Base-by-base conservation (phyloP, 768 basidiomycete species). In the Pleurotus pulmonarius region DNA sequence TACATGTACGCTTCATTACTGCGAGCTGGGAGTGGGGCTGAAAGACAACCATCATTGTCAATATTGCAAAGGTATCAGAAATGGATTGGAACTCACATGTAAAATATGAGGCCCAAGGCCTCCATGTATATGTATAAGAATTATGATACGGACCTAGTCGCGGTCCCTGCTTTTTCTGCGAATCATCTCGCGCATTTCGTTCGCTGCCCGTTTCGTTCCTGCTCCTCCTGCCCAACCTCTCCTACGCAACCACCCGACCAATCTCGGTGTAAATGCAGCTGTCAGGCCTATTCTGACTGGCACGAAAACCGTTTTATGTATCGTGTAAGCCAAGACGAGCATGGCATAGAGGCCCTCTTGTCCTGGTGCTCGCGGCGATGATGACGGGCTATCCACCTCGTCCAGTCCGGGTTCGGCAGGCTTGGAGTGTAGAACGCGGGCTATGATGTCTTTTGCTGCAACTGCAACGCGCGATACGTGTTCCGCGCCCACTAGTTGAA, bases 251-350 rank as follows among this genome's bases (percentile, higher is more conserved):
- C 92, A 96, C 16, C 80, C 78, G 3, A 97, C 94, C n/a, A 98
- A 69, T 60, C 79, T 80, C 0, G 94, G 94, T 0, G 94, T 96
- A 51, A 91, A 73, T 1, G 85, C 86, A 1, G 91, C 93, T 0
- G 96, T 98, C 59, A 95, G 71, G 0, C 94, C 97, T 0, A 97
- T 83, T 40, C 97, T 78, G 20, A 99, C 70, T 7, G 97, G 97
- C 18, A 98, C 68, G 66, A 98, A 90, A 1, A 93, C 65, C 0
- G 92, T 96, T 75, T 99, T 99, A 82, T 99, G 97, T 52, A 99
- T 83, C 16, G 90, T 88, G 71, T 95, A 99, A 3, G 97, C 96
- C 63, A 98, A 75, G 0, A 92, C 83, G 24, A 97, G 71, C 85
- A 97, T 95, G 24, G 96, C 94, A 70, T 92, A 95, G 15, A 97